Percentiles rank a stretch among this genome's conserved stretches.
Conservation (phyloP, 169 alveolate genomes). For the Eimeria necatrix region DNA sequence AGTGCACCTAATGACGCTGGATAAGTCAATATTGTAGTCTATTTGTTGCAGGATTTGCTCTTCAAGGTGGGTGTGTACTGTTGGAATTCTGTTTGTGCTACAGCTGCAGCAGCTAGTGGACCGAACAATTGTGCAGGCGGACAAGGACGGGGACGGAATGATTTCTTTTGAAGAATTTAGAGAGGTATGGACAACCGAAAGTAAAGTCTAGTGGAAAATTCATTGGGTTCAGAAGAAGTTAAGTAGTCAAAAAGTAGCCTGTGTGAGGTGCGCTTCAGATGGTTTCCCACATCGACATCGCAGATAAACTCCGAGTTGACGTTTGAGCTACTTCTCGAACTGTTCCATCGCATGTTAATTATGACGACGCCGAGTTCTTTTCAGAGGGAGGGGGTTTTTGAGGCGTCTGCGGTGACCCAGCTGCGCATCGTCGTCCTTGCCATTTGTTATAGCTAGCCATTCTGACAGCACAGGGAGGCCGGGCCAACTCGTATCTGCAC, state of each 20-base stretch:
- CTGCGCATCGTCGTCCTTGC: too few relatives aligned
- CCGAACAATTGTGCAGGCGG: conserved; percentile 98
- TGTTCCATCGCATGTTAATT: too few relatives aligned
- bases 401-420: too few relatives aligned
- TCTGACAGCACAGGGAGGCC: too few relatives aligned
- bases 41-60: too few relatives aligned
- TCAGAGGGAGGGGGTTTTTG: too few relatives aligned
- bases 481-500: too few relatives aligned
- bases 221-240: background rate
- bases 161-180: conserved; percentile 97
- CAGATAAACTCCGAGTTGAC: conserved; percentile 85
- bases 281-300: conserved; percentile 89
- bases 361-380: too few relatives aligned
- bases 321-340: conserved; percentile 65
- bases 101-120: conserved; percentile 98
- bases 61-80: too few relatives aligned
- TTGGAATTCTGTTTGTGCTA: background rate
- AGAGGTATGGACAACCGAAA: conserved; percentile 86
- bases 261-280: conserved; percentile 80
- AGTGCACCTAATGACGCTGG: too few relatives aligned
- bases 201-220: background rate
- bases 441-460: too few relatives aligned
- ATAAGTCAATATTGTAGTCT: too few relatives aligned
- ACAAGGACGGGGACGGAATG: conserved; percentile 98
- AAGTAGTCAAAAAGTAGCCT: background rate